Percentiles rank a stretch among this genome's conserved stretches.
Evolutionary conservation across 345 rosid species (phyloP).

Genomic region (Diplotaxis tenuifolia): DNA sequence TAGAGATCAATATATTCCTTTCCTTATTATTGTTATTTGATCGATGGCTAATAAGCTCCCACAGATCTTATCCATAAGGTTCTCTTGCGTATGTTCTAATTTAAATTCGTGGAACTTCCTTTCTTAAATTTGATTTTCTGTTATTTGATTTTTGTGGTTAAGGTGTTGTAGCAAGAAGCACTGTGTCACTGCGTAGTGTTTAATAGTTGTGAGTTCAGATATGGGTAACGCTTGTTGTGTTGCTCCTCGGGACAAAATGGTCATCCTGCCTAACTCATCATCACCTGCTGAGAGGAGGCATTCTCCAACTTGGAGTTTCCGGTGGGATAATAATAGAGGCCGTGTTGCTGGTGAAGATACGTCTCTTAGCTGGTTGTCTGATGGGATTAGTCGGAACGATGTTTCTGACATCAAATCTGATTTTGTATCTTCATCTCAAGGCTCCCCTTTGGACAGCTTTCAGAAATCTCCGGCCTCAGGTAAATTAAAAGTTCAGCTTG

Average conservation of each 20-base stretch:
- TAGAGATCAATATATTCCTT: neutral
- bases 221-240: neutral
- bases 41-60: neutral
- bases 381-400: neutral
- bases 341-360: neutral
- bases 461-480: constrained; percentile 87
- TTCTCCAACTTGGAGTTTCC: neutral
- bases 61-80: neutral
- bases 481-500: constrained; percentile 26
- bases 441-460: constrained; percentile 58
- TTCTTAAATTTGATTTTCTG: too few relatives aligned
- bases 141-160: neutral
- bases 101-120: too few relatives aligned
- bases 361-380: neutral
- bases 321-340: neutral
- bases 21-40: neutral
- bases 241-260: neutral
- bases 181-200: neutral
- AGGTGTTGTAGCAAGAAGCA: neutral
- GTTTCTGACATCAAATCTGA: neutral
- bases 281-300: neutral
- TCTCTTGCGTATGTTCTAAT: too few relatives aligned
- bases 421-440: constrained; percentile 12
- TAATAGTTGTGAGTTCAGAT: neutral
- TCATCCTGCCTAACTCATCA: neutral